Percentiles rank a stretch among this genome's conserved stretches.
phyloP scores from a whole-genome alignment of 306 rosid genomes.

The Dalbergia cochinchinensis region DNA sequence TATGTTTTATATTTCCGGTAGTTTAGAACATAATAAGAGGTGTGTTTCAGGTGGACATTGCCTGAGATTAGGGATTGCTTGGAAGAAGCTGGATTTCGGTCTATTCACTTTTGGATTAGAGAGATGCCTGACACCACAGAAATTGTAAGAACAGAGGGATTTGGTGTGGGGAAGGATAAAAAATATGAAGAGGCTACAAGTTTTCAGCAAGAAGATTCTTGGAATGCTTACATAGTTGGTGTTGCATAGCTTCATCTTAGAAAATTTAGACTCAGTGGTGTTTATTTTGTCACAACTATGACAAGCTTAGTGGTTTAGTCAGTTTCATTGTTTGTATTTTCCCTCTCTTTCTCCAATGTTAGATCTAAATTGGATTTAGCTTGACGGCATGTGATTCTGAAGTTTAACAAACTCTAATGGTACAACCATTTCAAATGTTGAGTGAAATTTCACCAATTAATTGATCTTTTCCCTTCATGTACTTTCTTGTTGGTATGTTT shows the following conservation, averaged over 20 bases:
- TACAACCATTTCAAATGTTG: constrained; percentile 36
- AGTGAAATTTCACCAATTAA: constrained; percentile 26
- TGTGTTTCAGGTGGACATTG: constrained; percentile 85
- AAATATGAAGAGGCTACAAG: constrained; percentile 79
- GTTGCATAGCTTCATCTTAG: constrained; percentile 60
- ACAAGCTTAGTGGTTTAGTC: constrained; percentile 12
- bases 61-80: constrained; percentile 94
- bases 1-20: constrained; percentile 19
- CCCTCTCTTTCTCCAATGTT: neutral
- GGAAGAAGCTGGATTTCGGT: constrained; percentile 84
- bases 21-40: constrained; percentile 36
- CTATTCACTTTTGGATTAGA: constrained; percentile 86
- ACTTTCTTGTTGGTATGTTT: neutral
- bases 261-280: constrained; percentile 26
- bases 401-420: neutral
- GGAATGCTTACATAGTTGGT: constrained; percentile 94
- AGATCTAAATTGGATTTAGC: constrained; percentile 29
- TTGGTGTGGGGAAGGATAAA: constrained; percentile 69
- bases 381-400: constrained; percentile 18
- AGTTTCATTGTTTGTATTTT: constrained; percentile 13
- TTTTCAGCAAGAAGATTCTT: constrained; percentile 83
- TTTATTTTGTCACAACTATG: neutral
- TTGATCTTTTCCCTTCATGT: neutral
- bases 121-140: constrained; percentile 80
- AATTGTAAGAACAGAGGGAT: constrained; percentile 64